Percentiles rank a stretch among this genome's conserved stretches.
phyloP scores from a whole-genome alignment of 75 land plant genomes.

The Adiantum capillusveneris region DNA sequence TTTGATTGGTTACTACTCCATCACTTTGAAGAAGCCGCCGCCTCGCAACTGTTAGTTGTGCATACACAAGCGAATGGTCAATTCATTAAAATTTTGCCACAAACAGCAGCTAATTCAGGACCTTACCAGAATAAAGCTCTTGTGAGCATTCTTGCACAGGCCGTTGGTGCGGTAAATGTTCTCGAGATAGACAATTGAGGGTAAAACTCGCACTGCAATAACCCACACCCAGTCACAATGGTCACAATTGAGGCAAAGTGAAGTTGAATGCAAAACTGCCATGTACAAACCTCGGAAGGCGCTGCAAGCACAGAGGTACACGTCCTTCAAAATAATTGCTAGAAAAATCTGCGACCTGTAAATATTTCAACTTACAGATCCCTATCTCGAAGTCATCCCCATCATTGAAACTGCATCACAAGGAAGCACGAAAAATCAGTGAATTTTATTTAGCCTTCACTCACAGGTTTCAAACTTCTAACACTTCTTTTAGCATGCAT shows the following conservation, averaged over 20 bases:
- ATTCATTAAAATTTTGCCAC: not conserved
- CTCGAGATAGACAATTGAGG: not conserved
- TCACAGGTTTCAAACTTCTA: no score
- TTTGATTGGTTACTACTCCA: not conserved
- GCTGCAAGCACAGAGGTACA: slow-evolving; percentile 1
- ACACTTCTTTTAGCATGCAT: no score
- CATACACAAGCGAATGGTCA: not conserved
- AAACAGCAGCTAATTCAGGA: not conserved
- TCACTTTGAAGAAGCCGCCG: not conserved
- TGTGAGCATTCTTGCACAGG: not conserved
- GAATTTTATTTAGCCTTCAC: no score
- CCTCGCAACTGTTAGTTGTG: not conserved
- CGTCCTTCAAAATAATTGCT: slow-evolving; percentile 7
- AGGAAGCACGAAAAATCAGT: no score
- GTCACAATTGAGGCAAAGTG: not conserved
- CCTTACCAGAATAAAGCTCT: not conserved
- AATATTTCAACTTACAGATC: slow-evolving; percentile 3
- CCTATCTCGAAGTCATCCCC: not conserved
- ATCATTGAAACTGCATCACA: no score
- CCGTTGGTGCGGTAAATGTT: not conserved
- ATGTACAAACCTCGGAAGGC: slow-evolving; percentile 6
- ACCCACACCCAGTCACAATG: no score
- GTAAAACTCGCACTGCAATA: not conserved
- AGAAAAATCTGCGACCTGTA: slow-evolving; percentile 4
- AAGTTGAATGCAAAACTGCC: not conserved